Conservation (phyloP, 306 rosid species). For the Trichosanthes truncata region DNA sequence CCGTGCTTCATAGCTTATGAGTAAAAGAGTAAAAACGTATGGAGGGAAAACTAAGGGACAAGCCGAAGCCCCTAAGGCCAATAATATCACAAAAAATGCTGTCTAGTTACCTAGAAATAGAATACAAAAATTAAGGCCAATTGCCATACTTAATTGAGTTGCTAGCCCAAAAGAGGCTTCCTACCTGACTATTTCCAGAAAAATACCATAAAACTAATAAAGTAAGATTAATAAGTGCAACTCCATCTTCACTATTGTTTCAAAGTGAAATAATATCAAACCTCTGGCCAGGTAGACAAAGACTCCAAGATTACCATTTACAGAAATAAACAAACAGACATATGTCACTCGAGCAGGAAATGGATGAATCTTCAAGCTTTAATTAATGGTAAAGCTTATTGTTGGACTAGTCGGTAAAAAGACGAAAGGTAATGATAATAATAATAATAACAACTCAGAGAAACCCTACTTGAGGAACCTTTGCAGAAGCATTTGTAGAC, state of each 20-base stretch:
- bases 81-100: background rate
- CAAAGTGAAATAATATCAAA: background rate
- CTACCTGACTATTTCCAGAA: background rate
- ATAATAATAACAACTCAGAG: background rate
- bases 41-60: background rate
- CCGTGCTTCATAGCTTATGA: too few relatives aligned
- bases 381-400: background rate
- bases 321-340: background rate
- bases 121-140: background rate
- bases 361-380: background rate
- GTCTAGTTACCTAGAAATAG: background rate
- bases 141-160: background rate
- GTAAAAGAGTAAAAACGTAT: background rate
- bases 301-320: background rate
- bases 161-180: background rate
- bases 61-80: background rate
- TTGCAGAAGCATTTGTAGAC: constrained; percentile 37
- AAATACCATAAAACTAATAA: background rate
- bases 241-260: background rate
- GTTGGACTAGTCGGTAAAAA: background rate
- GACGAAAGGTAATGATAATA: background rate
- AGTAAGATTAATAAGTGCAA: background rate
- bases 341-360: background rate
- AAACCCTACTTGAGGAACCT: constrained; percentile 26
- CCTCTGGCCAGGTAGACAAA: background rate